phyloP scores from a whole-genome alignment of 495 filamentous ascomycete genomes.

The Bryoglossum gracile region DNA sequence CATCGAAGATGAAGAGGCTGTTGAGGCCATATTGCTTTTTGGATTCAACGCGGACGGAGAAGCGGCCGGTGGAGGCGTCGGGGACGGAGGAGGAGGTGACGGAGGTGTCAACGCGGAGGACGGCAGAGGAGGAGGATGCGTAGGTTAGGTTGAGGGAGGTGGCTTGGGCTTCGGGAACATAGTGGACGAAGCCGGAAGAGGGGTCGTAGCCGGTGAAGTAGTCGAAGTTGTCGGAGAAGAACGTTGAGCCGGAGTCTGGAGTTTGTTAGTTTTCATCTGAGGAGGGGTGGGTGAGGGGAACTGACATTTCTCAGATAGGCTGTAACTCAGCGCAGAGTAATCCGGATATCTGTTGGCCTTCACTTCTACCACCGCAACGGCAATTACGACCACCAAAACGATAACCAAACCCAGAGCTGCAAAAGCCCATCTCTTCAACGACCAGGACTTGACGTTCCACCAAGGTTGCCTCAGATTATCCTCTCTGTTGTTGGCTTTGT shows the following conservation, averaged over 20 bases:
- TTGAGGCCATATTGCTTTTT: constrained; percentile 37
- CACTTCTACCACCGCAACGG: constrained; percentile 41
- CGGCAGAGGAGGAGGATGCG: constrained; percentile 36
- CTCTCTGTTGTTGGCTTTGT: constrained; percentile 15
- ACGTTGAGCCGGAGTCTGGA: constrained; percentile 33
- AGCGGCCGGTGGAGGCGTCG: constrained; percentile 38
- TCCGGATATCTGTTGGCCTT: constrained; percentile 44
- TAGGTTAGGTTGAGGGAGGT: constrained; percentile 43
- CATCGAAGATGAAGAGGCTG: constrained; percentile 50
- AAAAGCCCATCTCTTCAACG: constrained; percentile 38
- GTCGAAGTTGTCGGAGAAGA: constrained; percentile 46
- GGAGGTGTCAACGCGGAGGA: constrained; percentile 45
- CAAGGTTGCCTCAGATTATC: constrained; percentile 22
- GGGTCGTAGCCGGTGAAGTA: constrained; percentile 48
- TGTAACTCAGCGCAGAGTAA: constrained; percentile 43
- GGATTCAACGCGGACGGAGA: constrained; percentile 49
- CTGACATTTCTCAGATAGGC: constrained; percentile 42
- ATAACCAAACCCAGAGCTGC: constrained; percentile 31
- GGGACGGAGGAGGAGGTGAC: constrained; percentile 22
- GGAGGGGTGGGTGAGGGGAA: background rate
- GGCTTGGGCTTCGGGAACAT: constrained; percentile 27
- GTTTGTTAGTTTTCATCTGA: constrained; percentile 1
- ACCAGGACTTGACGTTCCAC: constrained; percentile 48
- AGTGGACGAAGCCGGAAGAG: constrained; percentile 45
- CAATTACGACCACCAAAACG: constrained; percentile 46